These are phyloP conservation scores for Metarhizium sp. DNA, from an alignment of 2,329 filamentous ascomycete genomes.

Conservation along the genomic window DNA sequence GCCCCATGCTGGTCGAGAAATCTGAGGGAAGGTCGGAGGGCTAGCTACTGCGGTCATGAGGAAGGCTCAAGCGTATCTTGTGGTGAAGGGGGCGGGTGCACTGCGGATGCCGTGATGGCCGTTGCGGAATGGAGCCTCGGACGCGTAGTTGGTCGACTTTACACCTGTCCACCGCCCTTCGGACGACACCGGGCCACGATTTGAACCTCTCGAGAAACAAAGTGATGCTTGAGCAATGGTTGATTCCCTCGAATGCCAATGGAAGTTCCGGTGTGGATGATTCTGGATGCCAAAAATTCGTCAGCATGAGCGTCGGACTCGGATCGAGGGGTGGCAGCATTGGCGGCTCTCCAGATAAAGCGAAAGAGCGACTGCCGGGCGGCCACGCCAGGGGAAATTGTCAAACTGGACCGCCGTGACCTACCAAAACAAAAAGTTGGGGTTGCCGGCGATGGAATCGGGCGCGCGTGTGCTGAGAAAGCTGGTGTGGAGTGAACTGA, in stretches of 20 bases:
- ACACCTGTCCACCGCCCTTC: slow-evolving; percentile 12
- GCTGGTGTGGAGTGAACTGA: slow-evolving; percentile 7
- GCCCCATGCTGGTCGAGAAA: slow-evolving; percentile 57
- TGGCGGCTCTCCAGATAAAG: not conserved
- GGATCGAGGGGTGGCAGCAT: not conserved
- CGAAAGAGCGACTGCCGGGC: slow-evolving; percentile 1
- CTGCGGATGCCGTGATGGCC: slow-evolving; percentile 6
- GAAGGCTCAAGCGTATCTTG: slow-evolving; percentile 18
- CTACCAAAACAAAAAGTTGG: slow-evolving; percentile 1
- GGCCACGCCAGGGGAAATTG: not conserved
- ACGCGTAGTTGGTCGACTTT: slow-evolving; percentile 11
- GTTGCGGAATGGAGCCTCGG: not conserved
- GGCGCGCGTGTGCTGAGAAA: slow-evolving; percentile 5
- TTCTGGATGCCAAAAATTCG: not conserved
- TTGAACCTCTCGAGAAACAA: not conserved
- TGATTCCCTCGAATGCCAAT: not conserved
- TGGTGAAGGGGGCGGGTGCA: slow-evolving; percentile 11
- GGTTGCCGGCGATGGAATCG: slow-evolving; percentile 1
- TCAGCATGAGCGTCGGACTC: slow-evolving; percentile 2
- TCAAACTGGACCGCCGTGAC: not conserved
- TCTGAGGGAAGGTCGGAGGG: slow-evolving; percentile 52
- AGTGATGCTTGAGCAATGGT: not conserved
- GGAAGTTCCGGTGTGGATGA: not conserved
- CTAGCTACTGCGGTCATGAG: slow-evolving; percentile 61
- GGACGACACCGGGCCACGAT: slow-evolving; percentile 1